These are phyloP conservation scores for Polytrichum formosum DNA, from an alignment of 225 moss, liverwort and hornwort genomes.

Conservation along the genomic window DNA sequence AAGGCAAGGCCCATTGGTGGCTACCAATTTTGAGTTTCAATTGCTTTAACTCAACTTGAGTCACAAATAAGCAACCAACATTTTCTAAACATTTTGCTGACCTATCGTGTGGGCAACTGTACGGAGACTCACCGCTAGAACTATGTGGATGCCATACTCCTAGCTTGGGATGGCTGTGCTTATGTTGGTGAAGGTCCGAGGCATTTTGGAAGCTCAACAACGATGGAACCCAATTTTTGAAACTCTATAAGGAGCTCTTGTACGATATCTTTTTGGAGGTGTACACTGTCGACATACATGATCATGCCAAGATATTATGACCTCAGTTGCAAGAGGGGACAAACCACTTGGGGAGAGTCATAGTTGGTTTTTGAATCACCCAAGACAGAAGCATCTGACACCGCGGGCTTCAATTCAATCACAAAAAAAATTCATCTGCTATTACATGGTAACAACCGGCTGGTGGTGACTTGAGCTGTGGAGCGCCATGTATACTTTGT, in stretches of 20 bases:
- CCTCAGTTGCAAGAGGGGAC: neutral
- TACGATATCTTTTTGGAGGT: neutral
- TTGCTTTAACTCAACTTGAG: neutral
- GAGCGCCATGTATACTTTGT: too few relatives aligned
- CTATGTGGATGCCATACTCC: neutral
- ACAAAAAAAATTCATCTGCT: too few relatives aligned
- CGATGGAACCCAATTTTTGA: slow-evolving; percentile 2
- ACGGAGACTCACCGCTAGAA: neutral
- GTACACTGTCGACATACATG: slow-evolving; percentile 7
- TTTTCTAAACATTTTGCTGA: neutral
- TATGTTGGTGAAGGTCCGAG: neutral
- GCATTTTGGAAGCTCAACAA: neutral
- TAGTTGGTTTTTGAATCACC: neutral
- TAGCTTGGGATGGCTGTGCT: slow-evolving; percentile 1
- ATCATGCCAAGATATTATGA: neutral
- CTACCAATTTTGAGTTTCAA: slow-evolving; percentile 7
- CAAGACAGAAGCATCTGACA: neutral
- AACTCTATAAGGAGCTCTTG: neutral
- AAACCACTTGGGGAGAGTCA: neutral
- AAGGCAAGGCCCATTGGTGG: slow-evolving; percentile 21
- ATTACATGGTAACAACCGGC: neutral
- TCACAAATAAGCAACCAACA: neutral
- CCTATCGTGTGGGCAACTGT: neutral
- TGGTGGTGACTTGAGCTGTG: neutral
- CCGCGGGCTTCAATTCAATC: neutral